Evolutionary conservation across 139 green algal species (phyloP).

Genomic region (Chlorella ohadii): DNA sequence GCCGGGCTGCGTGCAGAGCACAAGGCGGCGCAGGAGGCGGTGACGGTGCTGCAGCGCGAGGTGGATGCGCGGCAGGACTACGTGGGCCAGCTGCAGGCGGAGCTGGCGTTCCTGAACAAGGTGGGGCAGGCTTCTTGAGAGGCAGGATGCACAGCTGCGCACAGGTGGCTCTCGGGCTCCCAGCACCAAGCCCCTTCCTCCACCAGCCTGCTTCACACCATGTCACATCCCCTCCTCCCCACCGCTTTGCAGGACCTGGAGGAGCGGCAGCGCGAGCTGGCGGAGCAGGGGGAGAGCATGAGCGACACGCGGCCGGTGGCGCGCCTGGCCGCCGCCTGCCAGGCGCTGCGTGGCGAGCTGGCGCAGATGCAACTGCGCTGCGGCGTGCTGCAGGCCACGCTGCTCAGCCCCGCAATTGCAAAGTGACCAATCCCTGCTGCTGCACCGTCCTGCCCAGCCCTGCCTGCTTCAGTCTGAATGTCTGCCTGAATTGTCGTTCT

Average conservation of each 20-base stretch:
- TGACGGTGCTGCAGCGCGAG: conserved; percentile 12
- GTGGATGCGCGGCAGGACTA: background rate
- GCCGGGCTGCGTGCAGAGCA: background rate
- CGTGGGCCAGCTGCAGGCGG: conserved; percentile 16
- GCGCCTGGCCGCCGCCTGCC: conserved; percentile 79
- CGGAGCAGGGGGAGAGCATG: conserved; percentile 82
- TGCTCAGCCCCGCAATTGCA: background rate
- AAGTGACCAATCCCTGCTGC: too few species aligned
- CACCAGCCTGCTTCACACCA: background rate
- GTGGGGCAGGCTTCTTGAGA: conserved; percentile 21
- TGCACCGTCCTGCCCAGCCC: too few species aligned
- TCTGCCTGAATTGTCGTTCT: too few species aligned
- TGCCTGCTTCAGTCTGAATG: too few species aligned
- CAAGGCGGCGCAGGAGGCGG: background rate
- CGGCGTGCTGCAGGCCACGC: conserved; percentile 30
- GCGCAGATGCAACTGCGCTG: conserved; percentile 68
- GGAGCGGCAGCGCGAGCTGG: conserved; percentile 69
- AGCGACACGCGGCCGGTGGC: conserved; percentile 77
- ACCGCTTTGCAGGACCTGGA: conserved; percentile 58
- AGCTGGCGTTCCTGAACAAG: conserved; percentile 31
- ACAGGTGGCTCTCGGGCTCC: background rate
- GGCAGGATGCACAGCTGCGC: background rate
- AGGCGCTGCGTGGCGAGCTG: conserved; percentile 71
- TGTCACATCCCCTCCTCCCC: background rate
- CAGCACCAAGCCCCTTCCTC: background rate